These are phyloP conservation scores for Fusarium tuaranense DNA, from an alignment of 2,329 filamentous ascomycete species.

Conservation along the genomic window DNA sequence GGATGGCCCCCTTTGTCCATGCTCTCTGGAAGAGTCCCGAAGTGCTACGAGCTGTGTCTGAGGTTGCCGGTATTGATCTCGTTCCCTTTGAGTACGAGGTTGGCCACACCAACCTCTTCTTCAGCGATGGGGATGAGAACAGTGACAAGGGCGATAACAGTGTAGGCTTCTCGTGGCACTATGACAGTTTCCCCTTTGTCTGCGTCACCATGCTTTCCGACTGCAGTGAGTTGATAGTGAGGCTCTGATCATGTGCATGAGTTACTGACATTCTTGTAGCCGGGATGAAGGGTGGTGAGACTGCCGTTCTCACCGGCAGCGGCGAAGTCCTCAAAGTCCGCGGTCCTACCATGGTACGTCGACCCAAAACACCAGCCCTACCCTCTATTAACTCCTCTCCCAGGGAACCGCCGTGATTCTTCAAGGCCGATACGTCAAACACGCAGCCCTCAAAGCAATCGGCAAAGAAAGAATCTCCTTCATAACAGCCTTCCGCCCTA, in stretches of 20 bases:
- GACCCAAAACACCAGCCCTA: no score
- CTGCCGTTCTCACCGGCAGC: conserved; percentile 65
- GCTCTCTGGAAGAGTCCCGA: conserved; percentile 58
- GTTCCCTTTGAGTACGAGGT: conserved; percentile 67
- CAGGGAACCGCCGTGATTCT: conserved; percentile 73
- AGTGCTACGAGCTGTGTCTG: conserved; percentile 60
- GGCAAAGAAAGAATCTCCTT: conserved; percentile 73
- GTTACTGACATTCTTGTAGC: not conserved
- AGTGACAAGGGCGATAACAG: conserved; percentile 60
- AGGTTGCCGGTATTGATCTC: conserved; percentile 66
- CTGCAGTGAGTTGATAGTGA: conserved; percentile 51
- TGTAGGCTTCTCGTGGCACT: conserved; percentile 67
- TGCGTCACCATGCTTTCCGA: conserved; percentile 77
- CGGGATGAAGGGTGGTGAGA: conserved; percentile 73
- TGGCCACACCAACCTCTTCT: conserved; percentile 65
- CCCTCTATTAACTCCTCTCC: conserved; percentile 28
- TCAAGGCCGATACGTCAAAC: conserved; percentile 75
- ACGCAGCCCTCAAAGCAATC: conserved; percentile 70
- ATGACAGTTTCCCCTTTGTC: conserved; percentile 75
- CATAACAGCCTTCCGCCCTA: conserved; percentile 74
- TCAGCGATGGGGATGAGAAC: conserved; percentile 54
- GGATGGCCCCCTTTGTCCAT: conserved; percentile 72
- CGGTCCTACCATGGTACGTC: conserved; percentile 68
- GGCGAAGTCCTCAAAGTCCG: conserved; percentile 69
- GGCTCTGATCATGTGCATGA: not conserved